Percentiles rank a stretch among this genome's conserved stretches.
These are phyloP conservation scores for Podospora comata DNA, from an alignment of 495 filamentous ascomycete species.

Conservation along the genomic window DNA sequence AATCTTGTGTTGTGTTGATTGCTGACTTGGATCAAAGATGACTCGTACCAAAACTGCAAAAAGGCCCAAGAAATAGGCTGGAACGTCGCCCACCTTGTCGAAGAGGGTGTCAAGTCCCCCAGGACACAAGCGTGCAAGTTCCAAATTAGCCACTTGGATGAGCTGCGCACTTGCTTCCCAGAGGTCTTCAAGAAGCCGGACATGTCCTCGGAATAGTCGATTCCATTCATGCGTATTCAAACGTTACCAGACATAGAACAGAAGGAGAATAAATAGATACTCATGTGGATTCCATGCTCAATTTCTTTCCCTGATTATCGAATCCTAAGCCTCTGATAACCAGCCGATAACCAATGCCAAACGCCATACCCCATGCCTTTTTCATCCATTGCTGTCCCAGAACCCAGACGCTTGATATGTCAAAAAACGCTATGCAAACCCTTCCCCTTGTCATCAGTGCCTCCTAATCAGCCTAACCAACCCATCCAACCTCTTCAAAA, in stretches of 20 bases:
- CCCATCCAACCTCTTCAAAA: constrained; percentile 64
- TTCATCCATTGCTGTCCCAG: neutral
- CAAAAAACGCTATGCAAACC: neutral
- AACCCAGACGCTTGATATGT: neutral
- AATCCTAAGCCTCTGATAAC: neutral
- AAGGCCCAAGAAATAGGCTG: constrained; percentile 73
- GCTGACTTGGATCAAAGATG: constrained; percentile 53
- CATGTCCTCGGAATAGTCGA: neutral
- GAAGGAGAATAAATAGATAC: neutral
- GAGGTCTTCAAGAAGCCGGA: constrained; percentile 61
- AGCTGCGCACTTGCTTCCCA: constrained; percentile 69
- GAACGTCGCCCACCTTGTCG: constrained; percentile 77
- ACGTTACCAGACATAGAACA: neutral
- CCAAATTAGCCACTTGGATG: constrained; percentile 67
- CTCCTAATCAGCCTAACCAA: constrained; percentile 59
- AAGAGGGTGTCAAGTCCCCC: constrained; percentile 61
- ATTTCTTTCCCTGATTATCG: neutral
- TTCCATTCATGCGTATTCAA: neutral
- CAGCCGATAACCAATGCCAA: neutral
- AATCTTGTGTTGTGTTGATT: neutral
- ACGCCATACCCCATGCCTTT: neutral
- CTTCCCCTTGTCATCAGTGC: constrained; percentile 27
- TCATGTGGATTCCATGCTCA: neutral
- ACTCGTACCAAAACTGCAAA: constrained; percentile 72
- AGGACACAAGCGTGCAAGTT: constrained; percentile 58